Percentiles rank a stretch among this genome's conserved stretches.
Conservation (phyloP, 192 early-diverging fungal species). For the Jimgerdemannia lactiflua region DNA sequence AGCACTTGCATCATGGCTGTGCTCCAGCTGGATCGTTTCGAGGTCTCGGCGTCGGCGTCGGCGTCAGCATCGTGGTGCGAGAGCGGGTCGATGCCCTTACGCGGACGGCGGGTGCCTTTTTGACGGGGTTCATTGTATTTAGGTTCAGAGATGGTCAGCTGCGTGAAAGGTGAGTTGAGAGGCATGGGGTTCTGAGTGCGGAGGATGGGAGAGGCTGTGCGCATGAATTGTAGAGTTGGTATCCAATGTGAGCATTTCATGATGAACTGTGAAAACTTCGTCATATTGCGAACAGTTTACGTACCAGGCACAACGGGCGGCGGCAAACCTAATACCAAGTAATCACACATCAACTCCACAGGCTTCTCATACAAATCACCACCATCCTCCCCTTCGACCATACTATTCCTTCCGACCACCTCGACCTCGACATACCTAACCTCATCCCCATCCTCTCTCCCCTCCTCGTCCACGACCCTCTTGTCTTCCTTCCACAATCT, state of each 20-base stretch:
- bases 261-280: not conserved
- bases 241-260: not conserved
- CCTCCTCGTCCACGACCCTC: not conserved
- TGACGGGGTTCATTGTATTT: not conserved
- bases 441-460: not conserved
- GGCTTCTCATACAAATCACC: no score
- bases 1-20: not conserved
- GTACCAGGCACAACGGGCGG: no score
- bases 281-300: no score
- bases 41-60: no score
- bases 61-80: not conserved
- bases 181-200: not conserved
- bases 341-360: no score
- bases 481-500: not conserved
- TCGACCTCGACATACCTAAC: not conserved
- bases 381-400: no score
- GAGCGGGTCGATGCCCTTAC: not conserved
- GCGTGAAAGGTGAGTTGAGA: not conserved
- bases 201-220: not conserved
- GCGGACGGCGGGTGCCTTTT: not conserved
- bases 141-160: not conserved
- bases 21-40: not conserved
- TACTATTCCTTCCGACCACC: no score
- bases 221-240: not conserved
- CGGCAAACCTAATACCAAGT: no score